Evolutionary conservation across 768 basidiomycete genomes (phyloP), one percentile per base, ranked within the genome.

Genomic region (Polyporus arcularius): DNA sequence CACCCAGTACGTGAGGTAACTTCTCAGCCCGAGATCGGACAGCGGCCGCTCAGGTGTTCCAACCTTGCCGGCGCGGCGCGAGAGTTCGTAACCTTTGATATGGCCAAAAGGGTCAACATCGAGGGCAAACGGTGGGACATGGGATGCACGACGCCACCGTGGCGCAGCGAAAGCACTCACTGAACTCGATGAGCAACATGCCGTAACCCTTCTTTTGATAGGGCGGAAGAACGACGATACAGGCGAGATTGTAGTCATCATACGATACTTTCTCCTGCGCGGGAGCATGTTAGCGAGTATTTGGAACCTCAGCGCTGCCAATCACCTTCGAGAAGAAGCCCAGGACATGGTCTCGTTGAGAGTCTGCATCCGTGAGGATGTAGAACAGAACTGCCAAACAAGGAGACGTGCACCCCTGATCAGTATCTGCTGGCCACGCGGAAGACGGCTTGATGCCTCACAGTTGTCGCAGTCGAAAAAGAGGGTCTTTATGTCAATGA

Each of bases 171-270:
- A 15, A 3, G 45, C 39, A 43, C 93, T 46, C 70, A 96, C 96
- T 98, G 79, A 98, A 97, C 77, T 99, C 96, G 64, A 98, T 98
- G 82, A 99, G 82, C 28, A 98, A 86, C 82, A 92, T 94, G 2
- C 96, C 97, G 68, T 90, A 97, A 6, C 94, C 92, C 67, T 88
- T 84, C 59, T 86, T 82, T 69, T 98, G 96, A 69, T 88, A 94
- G 16, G 95, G 97, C 2, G 97, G 97, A 43, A 99, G 84, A 7
- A 91, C 92, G 66, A 98, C 88, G 67, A 99, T 99, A 73, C 94
- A 96, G 3, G 96, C 96, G 9, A 99, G 83, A 70, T 99, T 99
- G 76, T 96, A 97, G 67, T 96, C 92, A 67, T 99, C 97, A 64
- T 94, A 96, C 1, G 96, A 96, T 35, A 90, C 72, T 72, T 98